A percentile compares a stretch with the other conserved stretches of the same genome.
Evolutionary conservation across 1,284 basidiomycete genomes (phyloP).

Genomic region (Coriolopsis trogii): DNA sequence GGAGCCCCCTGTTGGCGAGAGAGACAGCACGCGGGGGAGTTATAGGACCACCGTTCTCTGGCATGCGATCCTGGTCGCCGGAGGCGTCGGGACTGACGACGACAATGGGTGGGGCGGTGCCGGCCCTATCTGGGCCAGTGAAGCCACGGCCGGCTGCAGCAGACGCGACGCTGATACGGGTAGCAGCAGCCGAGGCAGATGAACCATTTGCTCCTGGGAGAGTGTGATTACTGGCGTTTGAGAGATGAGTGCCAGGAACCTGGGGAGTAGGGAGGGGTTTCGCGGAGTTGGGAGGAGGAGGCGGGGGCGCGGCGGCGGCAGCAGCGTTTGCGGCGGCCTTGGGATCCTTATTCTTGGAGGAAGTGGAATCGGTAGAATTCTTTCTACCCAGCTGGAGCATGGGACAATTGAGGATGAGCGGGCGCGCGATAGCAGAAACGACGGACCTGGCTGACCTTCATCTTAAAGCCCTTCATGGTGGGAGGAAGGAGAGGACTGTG

Average conservation of each 20-base stretch:
- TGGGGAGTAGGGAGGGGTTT: constrained; percentile 60
- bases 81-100: constrained; percentile 83
- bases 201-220: constrained; percentile 46
- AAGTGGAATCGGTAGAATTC: constrained; percentile 64
- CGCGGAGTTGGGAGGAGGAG: constrained; percentile 65
- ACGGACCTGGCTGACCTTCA: constrained; percentile 66
- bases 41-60: constrained; percentile 49
- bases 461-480: constrained; percentile 88
- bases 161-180: constrained; percentile 45
- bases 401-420: constrained; percentile 20
- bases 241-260: constrained; percentile 41
- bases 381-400: constrained; percentile 61
- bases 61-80: constrained; percentile 46
- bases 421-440: constrained; percentile 32
- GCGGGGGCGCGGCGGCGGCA: constrained; percentile 57
- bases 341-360: constrained; percentile 68
- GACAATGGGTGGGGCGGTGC: constrained; percentile 82
- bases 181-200: constrained; percentile 37
- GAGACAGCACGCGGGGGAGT: constrained; percentile 66
- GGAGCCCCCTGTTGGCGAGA: constrained; percentile 55
- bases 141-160: constrained; percentile 57
- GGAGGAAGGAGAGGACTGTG: constrained; percentile 12
- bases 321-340: constrained; percentile 50
- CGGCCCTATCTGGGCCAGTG: constrained; percentile 44
- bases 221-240: constrained; percentile 47